Conservation (phyloP, 352 stramenopile species). For the Phytopythium sindhum region DNA sequence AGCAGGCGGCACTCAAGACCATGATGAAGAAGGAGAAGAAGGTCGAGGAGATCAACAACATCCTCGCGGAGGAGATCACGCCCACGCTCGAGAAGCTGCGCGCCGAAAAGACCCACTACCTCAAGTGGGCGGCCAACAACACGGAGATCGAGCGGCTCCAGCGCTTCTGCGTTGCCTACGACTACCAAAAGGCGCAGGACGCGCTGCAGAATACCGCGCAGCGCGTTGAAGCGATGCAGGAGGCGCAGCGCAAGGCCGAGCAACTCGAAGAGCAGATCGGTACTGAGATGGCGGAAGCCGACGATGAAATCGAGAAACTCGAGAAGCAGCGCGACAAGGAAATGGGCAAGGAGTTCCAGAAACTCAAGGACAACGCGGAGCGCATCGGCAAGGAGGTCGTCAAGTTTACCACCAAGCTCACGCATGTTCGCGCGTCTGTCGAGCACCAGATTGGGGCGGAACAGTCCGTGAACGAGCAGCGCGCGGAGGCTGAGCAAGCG, state of each 20-base stretch:
- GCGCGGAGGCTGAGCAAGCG: constrained; percentile 69
- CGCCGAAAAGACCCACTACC: constrained; percentile 96
- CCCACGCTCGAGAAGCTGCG: constrained; percentile 98
- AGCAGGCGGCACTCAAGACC: constrained; percentile 96
- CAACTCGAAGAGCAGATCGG: constrained; percentile 50
- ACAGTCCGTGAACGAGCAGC: constrained; percentile 61
- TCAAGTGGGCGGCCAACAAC: constrained; percentile 98
- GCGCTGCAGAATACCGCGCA: constrained; percentile 84
- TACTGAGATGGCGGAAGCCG: constrained; percentile 70
- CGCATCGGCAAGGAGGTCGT: constrained; percentile 78
- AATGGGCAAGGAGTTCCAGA: constrained; percentile 82
- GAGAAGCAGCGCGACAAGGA: constrained; percentile 78
- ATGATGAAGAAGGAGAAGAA: constrained; percentile 99
- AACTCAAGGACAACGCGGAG: constrained; percentile 79
- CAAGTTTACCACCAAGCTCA: constrained; percentile 80
- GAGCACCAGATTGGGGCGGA: constrained; percentile 63
- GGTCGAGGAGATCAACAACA: constrained; percentile 98
- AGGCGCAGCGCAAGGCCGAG: constrained; percentile 70
- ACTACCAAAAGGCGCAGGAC: constrained; percentile 91
- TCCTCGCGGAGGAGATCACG: constrained; percentile 98
- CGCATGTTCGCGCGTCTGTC: constrained; percentile 68
- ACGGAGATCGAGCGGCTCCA: constrained; percentile 97
- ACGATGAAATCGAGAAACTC: constrained; percentile 81
- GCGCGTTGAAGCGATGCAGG: constrained; percentile 88
- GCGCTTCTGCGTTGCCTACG: constrained; percentile 95